These are phyloP conservation scores for Petunia hybrid DNA, from an alignment of 305 asterid genomes.

Conservation along the genomic window DNA sequence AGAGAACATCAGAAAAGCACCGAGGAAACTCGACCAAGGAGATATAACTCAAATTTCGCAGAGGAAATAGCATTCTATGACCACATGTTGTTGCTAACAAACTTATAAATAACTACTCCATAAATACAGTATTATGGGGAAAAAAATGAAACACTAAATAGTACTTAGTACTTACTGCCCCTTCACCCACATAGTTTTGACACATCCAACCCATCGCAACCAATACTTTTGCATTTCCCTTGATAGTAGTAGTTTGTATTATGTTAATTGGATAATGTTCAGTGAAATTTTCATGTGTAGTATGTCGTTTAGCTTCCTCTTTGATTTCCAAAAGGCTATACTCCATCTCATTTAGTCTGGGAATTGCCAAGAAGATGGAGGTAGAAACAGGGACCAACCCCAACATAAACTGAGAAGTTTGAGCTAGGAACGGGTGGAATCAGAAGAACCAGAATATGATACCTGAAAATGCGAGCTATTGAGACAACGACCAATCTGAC, in stretches of 20 bases:
- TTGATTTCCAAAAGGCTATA: constrained; percentile 26
- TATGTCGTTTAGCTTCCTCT: background rate
- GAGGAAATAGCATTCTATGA: constrained; percentile 14
- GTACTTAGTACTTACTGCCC: background rate
- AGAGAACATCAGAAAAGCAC: background rate
- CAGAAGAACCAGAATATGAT: constrained; percentile 7
- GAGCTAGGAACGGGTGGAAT: constrained; percentile 10
- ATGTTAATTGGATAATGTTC: background rate
- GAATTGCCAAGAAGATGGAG: constrained; percentile 5
- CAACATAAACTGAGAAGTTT: constrained; percentile 21
- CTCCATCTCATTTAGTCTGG: background rate
- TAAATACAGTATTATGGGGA: constrained; percentile 15
- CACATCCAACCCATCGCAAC: background rate
- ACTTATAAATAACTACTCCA: constrained; percentile 2
- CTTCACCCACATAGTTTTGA: background rate
- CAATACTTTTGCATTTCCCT: constrained; percentile 8
- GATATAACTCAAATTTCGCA: background rate
- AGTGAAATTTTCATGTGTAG: background rate
- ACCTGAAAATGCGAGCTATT: constrained; percentile 59
- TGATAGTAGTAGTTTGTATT: constrained; percentile 13
- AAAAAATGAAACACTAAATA: constrained; percentile 16
- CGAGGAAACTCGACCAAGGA: constrained; percentile 15
- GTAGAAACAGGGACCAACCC: constrained; percentile 22
- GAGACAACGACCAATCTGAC: constrained; percentile 50
- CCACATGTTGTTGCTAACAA: background rate